Conservation (phyloP, 768 basidiomycete genomes). For the Galerina sulciceps region DNA sequence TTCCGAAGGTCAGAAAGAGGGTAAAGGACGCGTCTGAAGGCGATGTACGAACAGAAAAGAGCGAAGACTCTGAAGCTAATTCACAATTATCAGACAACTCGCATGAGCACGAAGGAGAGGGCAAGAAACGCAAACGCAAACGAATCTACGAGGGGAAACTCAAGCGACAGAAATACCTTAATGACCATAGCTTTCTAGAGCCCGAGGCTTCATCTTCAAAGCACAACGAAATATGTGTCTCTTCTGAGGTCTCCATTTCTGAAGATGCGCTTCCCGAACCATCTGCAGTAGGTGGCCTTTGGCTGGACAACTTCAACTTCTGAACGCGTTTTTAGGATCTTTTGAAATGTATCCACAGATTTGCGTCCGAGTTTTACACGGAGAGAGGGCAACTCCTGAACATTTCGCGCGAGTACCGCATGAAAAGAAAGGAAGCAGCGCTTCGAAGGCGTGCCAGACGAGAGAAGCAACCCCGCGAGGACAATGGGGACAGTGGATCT, state of each 20-base stretch:
- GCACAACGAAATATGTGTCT: not conserved
- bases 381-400: constrained; percentile 65
- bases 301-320: not conserved
- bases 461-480: not conserved
- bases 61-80: constrained; percentile 19
- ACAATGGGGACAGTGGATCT: constrained; percentile 15
- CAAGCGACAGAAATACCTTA: constrained; percentile 49
- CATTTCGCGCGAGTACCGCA: constrained; percentile 48
- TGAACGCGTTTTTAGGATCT: constrained; percentile 41
- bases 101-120: constrained; percentile 8
- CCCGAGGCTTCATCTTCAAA: not conserved
- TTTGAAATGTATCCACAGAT: constrained; percentile 52
- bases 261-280: constrained; percentile 34
- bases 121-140: constrained; percentile 19
- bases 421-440: constrained; percentile 39
- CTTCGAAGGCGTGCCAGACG: constrained; percentile 1
- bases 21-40: constrained; percentile 3
- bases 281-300: constrained; percentile 29
- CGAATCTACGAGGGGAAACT: constrained; percentile 29
- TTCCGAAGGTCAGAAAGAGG: constrained; percentile 29
- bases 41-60: constrained; percentile 2
- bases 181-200: constrained; percentile 60
- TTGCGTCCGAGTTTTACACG: constrained; percentile 57
- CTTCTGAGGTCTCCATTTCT: not conserved
- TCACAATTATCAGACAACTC: constrained; percentile 24